Conservation (phyloP, 306 rosid species). For the Clitoria ternatea region DNA sequence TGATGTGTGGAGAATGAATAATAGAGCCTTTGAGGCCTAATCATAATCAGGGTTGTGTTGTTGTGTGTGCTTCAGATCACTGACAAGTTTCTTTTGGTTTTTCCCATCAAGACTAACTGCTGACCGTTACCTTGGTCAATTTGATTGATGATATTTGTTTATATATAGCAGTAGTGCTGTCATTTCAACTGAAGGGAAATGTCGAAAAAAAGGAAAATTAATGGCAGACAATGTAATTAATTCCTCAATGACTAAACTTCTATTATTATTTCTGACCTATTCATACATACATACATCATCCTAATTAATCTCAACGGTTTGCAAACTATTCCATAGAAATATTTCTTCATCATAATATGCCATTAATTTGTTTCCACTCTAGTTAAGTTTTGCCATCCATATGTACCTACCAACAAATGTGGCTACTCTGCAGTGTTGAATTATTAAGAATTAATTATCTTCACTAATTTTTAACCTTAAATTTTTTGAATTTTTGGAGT, state of each 20-base stretch:
- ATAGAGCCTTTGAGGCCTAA: conserved; percentile 22
- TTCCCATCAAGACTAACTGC: conserved; percentile 31
- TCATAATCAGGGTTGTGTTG: conserved; percentile 17
- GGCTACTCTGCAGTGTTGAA: no score
- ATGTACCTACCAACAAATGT: neutral
- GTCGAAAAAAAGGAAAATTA: conserved; percentile 21
- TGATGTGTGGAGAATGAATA: conserved; percentile 16
- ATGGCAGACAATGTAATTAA: conserved; percentile 49
- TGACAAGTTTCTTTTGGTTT: conserved; percentile 22
- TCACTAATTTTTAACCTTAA: no score
- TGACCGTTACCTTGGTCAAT: conserved; percentile 46
- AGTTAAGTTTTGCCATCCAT: conserved; percentile 18
- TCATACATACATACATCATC: neutral
- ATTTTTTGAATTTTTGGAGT: no score
- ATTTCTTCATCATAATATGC: neutral
- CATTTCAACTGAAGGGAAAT: conserved; percentile 44
- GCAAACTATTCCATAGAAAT: neutral
- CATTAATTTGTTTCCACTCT: neutral
- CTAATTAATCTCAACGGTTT: neutral
- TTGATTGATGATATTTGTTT: conserved; percentile 29
- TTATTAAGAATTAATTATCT: no score
- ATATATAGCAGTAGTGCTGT: conserved; percentile 45
- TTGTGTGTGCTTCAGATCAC: conserved; percentile 23
- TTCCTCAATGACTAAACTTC: conserved; percentile 15
- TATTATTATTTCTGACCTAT: neutral